Conservation (phyloP, 768 basidiomycete species). For the Macrolepiota albuminosa region DNA sequence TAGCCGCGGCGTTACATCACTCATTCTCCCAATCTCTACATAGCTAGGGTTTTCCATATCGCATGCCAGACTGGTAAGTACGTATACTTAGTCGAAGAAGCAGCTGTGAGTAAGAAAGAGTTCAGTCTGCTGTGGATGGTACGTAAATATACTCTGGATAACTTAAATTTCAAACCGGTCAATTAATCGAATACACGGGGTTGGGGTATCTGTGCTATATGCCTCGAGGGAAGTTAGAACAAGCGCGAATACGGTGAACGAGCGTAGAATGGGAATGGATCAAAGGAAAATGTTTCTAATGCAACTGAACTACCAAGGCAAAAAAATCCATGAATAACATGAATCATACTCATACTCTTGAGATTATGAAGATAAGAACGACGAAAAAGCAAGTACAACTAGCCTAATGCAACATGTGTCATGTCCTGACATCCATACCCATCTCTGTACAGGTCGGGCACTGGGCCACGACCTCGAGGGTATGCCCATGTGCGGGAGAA, state of each 20-base stretch:
- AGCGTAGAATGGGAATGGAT: background rate
- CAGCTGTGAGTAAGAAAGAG: background rate
- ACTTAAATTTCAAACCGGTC: background rate
- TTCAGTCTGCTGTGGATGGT: background rate
- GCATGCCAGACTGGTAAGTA: background rate
- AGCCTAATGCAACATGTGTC: background rate
- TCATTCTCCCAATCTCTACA: no score
- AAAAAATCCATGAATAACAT: background rate
- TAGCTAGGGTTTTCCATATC: background rate
- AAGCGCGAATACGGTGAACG: no score
- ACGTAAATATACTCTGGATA: background rate
- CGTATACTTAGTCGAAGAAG: background rate
- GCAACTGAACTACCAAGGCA: conserved; percentile 8
- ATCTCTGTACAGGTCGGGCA: conserved; percentile 6
- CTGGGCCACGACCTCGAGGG: conserved; percentile 6
- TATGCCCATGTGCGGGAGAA: background rate
- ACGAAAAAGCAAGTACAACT: background rate
- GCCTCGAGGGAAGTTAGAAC: background rate
- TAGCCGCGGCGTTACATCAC: background rate
- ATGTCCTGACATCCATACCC: conserved; percentile 2
- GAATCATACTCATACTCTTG: background rate
- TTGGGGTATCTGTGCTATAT: background rate
- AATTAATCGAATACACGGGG: conserved; percentile 6
- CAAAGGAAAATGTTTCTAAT: background rate
- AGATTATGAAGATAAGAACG: background rate